Evolutionary conservation across 495 filamentous ascomycete genomes (phyloP).

Genomic region (Xylaria intraflava): DNA sequence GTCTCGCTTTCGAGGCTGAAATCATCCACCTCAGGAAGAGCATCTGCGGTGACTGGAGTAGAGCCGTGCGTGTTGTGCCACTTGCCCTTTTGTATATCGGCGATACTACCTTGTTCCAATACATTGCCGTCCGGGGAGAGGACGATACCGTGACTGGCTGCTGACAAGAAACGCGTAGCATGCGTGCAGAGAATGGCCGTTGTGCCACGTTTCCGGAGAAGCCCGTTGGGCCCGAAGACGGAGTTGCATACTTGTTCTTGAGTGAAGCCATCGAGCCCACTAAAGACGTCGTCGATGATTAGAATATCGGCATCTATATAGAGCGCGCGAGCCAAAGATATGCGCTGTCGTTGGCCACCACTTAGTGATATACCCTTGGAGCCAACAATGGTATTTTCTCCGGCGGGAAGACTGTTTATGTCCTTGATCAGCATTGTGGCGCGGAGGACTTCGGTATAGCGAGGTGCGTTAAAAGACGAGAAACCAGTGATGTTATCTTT

Average conservation of each 20-base stretch:
- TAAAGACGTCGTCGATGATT: constrained; percentile 27
- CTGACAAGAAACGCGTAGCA: too few species aligned
- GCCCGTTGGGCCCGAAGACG: constrained; percentile 40
- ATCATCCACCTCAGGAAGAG: too few species aligned
- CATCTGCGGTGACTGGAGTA: too few species aligned
- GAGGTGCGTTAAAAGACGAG: constrained; percentile 46
- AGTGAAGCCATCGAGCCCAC: constrained; percentile 27
- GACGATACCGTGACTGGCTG: too few species aligned
- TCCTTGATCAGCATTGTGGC: constrained; percentile 55
- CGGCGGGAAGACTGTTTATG: constrained; percentile 45
- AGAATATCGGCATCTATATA: constrained; percentile 46
- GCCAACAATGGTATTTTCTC: constrained; percentile 55
- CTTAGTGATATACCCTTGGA: constrained; percentile 58
- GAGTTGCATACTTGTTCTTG: constrained; percentile 47
- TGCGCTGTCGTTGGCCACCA: constrained; percentile 61
- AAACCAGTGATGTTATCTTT: constrained; percentile 49
- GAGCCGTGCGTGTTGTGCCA: too few species aligned
- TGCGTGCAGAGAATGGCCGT: constrained; percentile 22
- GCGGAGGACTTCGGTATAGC: constrained; percentile 58
- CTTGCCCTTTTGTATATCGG: too few species aligned
- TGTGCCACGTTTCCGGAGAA: constrained; percentile 28
- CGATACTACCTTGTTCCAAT: too few species aligned
- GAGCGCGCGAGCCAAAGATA: constrained; percentile 53
- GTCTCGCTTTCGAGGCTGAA: too few species aligned
- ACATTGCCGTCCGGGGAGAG: too few species aligned